phyloP scores from a whole-genome alignment of 1,284 basidiomycete genomes.

The Rhodotorula mucilaginosa region DNA sequence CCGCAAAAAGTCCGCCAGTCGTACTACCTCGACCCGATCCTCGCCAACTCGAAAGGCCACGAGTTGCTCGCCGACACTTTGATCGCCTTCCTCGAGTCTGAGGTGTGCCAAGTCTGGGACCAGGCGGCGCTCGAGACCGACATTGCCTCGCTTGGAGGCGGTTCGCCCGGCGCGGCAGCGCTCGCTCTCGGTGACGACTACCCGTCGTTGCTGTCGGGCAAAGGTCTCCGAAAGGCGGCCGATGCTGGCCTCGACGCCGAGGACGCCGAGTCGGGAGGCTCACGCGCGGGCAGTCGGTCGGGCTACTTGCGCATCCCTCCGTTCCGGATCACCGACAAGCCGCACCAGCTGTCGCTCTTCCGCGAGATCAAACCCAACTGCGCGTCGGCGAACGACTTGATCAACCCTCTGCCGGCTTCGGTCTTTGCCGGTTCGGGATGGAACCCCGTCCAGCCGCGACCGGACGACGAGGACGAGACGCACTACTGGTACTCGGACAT shows the following conservation, averaged over 20 bases:
- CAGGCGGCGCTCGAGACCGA: constrained; percentile 60
- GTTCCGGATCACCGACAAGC: constrained; percentile 69
- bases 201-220: constrained; percentile 45
- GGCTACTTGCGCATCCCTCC: constrained; percentile 60
- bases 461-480: constrained; percentile 54
- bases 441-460: constrained; percentile 68
- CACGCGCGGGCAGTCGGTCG: constrained; percentile 35
- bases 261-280: constrained; percentile 38
- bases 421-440: constrained; percentile 88
- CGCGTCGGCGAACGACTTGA: constrained; percentile 86
- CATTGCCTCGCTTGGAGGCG: constrained; percentile 43
- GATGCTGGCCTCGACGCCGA: constrained; percentile 49
- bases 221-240: constrained; percentile 50
- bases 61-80: constrained; percentile 79
- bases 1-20: constrained; percentile 63
- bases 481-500: constrained; percentile 87
- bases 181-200: constrained; percentile 40
- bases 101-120: constrained; percentile 81
- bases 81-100: constrained; percentile 78
- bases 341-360: constrained; percentile 61
- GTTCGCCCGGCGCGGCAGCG: constrained; percentile 23
- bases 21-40: constrained; percentile 76
- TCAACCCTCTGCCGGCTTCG: constrained; percentile 85
- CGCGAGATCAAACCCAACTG: constrained; percentile 85
- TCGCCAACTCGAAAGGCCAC: constrained; percentile 78